Evolutionary conservation across 2,329 filamentous ascomycete species (phyloP).

Genomic region (Elsinoe ampelina): DNA sequence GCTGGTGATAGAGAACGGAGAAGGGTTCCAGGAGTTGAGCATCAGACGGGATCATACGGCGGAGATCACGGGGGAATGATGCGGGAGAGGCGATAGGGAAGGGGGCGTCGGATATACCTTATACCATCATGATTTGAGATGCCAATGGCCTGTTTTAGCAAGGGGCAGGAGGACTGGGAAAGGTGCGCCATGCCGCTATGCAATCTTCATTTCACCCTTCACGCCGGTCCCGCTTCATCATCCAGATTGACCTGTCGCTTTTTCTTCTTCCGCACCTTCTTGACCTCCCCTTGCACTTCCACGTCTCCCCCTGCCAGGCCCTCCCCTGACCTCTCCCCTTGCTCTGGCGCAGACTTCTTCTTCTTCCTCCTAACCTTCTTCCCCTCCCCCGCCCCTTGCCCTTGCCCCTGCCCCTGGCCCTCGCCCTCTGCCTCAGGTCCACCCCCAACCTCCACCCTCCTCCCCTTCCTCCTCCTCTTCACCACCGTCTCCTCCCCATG

Average conservation of each 20-base stretch:
- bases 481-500: slow-evolving; percentile 47
- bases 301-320: slow-evolving; percentile 83
- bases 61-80: slow-evolving; percentile 24
- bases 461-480: slow-evolving; percentile 17
- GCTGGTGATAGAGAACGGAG: slow-evolving; percentile 60
- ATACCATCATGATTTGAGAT: neutral
- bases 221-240: neutral
- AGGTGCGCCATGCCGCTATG: neutral
- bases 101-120: neutral
- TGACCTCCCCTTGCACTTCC: slow-evolving; percentile 62
- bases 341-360: slow-evolving; percentile 54
- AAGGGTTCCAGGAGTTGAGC: slow-evolving; percentile 40
- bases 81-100: neutral
- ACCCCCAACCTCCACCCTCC: slow-evolving; percentile 1
- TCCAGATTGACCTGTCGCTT: slow-evolving; percentile 73
- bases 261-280: slow-evolving; percentile 78
- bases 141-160: no score
- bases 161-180: neutral
- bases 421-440: neutral
- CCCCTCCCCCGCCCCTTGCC: slow-evolving; percentile 37
- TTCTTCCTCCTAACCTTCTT: slow-evolving; percentile 62
- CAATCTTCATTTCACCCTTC: neutral
- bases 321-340: slow-evolving; percentile 85
- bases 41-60: slow-evolving; percentile 40
- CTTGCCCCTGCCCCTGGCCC: neutral